phyloP scores from a whole-genome alignment of 108 stramenopile species.

The Pseudonitzschia pungens region DNA sequence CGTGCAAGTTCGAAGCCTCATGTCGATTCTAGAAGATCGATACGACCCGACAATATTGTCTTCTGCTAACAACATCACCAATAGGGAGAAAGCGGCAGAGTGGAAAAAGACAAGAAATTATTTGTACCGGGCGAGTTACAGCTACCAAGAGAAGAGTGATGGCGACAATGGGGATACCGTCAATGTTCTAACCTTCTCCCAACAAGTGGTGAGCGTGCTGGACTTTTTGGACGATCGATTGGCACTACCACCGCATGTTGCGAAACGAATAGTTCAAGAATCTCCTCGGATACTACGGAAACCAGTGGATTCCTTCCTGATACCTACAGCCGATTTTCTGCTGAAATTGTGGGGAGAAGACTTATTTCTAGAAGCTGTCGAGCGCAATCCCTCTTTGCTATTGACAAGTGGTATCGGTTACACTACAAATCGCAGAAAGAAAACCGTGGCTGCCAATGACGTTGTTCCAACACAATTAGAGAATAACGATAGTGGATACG shows the following conservation, averaged over 20 bases:
- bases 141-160: neutral
- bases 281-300: conserved; percentile 73
- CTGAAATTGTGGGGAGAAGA: conserved; percentile 56
- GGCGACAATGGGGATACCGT: neutral
- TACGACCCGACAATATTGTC: neutral
- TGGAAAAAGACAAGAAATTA: conserved; percentile 21
- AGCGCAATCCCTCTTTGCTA: conserved; percentile 69
- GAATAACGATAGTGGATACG: conserved; percentile 5
- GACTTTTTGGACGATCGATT: conserved; percentile 54
- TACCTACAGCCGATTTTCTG: conserved; percentile 75
- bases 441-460: neutral
- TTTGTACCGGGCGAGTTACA: conserved; percentile 1
- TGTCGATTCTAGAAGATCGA: conserved; percentile 20
- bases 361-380: conserved; percentile 60
- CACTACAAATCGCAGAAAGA: conserved; percentile 17
- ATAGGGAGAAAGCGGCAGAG: neutral
- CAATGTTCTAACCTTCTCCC: neutral
- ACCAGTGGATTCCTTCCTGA: conserved; percentile 47
- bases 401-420: conserved; percentile 69
- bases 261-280: conserved; percentile 50
- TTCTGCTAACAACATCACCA: neutral
- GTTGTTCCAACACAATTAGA: neutral
- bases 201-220: conserved; percentile 51
- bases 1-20: conserved; percentile 3
- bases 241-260: conserved; percentile 18